These are phyloP conservation scores for Chaetomiaceae sp. DNA, from an alignment of 2,329 filamentous ascomycete species.

Conservation along the genomic window DNA sequence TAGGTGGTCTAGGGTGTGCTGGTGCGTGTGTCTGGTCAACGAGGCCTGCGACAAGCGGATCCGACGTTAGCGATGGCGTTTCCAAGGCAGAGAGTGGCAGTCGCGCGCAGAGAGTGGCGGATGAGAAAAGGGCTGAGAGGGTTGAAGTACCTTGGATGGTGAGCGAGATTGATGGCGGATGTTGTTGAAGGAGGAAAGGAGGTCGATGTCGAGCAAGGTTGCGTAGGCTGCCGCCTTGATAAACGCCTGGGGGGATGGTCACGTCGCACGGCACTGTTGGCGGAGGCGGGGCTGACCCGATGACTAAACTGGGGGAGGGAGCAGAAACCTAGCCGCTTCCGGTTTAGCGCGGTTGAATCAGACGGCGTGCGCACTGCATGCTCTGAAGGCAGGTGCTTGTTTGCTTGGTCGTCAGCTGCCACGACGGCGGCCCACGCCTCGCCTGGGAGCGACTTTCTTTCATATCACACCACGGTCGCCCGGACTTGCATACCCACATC, in stretches of 20 bases:
- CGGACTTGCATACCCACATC: too few relatives aligned
- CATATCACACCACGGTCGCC: too few relatives aligned
- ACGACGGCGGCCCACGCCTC: too few relatives aligned
- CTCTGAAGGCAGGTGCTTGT: conserved; percentile 8
- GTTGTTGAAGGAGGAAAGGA: conserved; percentile 22
- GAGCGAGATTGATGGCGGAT: not conserved
- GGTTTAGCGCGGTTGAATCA: conserved; percentile 17
- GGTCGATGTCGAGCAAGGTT: conserved; percentile 18
- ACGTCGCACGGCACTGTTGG: conserved; percentile 13
- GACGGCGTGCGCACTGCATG: conserved; percentile 20
- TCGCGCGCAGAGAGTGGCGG: not conserved
- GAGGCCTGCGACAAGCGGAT: conserved; percentile 2
- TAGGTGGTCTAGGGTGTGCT: conserved; percentile 7
- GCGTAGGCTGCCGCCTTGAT: conserved; percentile 23
- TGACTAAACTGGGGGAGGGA: conserved; percentile 22
- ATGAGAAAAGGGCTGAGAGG: not conserved
- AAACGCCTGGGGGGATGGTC: conserved; percentile 14
- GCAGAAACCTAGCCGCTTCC: conserved; percentile 1
- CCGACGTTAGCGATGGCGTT: not conserved
- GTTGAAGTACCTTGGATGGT: conserved; percentile 8
- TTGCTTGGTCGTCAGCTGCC: conserved; percentile 9
- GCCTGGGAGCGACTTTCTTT: too few relatives aligned
- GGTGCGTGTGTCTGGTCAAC: not conserved
- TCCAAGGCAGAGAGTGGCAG: not conserved
- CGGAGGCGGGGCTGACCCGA: conserved; percentile 25